Percentiles rank a stretch among this genome's conserved stretches.
phyloP scores from a whole-genome alignment of 2,329 filamentous ascomycete genomes.

The Arachnopeziza araneosa region DNA sequence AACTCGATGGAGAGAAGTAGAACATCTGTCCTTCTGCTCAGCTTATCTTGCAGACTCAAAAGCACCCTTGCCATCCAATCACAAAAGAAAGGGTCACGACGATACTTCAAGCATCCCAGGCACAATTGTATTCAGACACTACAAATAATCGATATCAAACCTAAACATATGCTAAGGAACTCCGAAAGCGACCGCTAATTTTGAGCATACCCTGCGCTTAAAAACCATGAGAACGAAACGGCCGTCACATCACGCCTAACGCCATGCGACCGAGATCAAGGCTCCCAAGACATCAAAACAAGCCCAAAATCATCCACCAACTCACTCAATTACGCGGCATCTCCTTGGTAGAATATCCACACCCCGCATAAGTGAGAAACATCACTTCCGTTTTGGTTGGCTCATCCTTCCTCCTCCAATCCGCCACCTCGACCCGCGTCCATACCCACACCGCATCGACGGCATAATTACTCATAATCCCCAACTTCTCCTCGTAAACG shows the following conservation, averaged over 20 bases:
- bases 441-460: constrained; percentile 1
- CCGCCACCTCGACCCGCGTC: not conserved
- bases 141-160: too few species aligned
- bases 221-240: not conserved
- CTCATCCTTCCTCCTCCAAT: not conserved
- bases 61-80: too few species aligned
- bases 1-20: not conserved
- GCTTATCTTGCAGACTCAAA: too few species aligned
- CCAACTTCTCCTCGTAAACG: not conserved
- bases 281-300: not conserved
- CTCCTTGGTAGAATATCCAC: not conserved
- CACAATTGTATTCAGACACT: too few species aligned
- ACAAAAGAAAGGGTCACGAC: too few species aligned
- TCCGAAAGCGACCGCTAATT: not conserved
- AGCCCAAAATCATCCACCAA: not conserved
- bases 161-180: not conserved
- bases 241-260: not conserved
- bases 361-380: not conserved
- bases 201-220: not conserved
- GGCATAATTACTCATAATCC: not conserved
- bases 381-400: not conserved
- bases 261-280: not conserved
- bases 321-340: not conserved
- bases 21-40: not conserved
- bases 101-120: too few species aligned